phyloP scores from a whole-genome alignment of 2,329 filamentous ascomycete species.

The Stachybotrys chlorohalonatus region DNA sequence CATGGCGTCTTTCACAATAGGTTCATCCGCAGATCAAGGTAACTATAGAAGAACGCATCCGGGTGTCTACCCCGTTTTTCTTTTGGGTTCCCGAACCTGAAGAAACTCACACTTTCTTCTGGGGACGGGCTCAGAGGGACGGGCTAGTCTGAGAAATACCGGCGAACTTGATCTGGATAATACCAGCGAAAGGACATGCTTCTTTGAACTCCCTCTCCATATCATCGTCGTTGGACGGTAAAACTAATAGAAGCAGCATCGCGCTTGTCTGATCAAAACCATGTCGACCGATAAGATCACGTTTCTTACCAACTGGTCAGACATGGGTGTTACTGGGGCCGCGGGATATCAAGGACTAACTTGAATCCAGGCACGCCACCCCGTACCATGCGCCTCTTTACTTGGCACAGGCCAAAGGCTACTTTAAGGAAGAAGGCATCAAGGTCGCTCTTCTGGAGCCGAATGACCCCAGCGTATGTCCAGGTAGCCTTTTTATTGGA shows the following conservation, averaged over 20 bases:
- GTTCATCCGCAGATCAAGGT: conserved; percentile 25
- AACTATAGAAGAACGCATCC: conserved; percentile 36
- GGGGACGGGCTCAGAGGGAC: conserved; percentile 12
- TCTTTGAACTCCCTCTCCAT: conserved; percentile 38
- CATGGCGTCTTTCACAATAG: conserved; percentile 15
- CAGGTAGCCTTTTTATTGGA: background rate
- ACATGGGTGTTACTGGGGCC: background rate
- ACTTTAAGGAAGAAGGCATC: conserved; percentile 66
- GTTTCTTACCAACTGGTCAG: conserved; percentile 74
- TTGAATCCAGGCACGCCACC: conserved; percentile 58
- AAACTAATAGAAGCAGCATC: conserved; percentile 40
- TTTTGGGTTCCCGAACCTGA: background rate
- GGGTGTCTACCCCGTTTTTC: conserved; percentile 28
- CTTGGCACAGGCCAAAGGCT: conserved; percentile 67
- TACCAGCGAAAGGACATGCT: conserved; percentile 84
- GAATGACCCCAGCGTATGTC: conserved; percentile 61
- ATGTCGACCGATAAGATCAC: conserved; percentile 83
- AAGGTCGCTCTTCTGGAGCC: conserved; percentile 71
- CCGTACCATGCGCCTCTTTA: conserved; percentile 74
- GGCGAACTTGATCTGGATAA: conserved; percentile 82
- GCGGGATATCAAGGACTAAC: conserved; percentile 13
- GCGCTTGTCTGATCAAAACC: conserved; percentile 31
- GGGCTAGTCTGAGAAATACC: conserved; percentile 64
- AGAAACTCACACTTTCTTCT: background rate
- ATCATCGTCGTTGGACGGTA: conserved; percentile 14